Evolutionary conservation across 225 moss, liverwort and hornwort genomes (phyloP).

Genomic region (Physcomitrellopsis africana): DNA sequence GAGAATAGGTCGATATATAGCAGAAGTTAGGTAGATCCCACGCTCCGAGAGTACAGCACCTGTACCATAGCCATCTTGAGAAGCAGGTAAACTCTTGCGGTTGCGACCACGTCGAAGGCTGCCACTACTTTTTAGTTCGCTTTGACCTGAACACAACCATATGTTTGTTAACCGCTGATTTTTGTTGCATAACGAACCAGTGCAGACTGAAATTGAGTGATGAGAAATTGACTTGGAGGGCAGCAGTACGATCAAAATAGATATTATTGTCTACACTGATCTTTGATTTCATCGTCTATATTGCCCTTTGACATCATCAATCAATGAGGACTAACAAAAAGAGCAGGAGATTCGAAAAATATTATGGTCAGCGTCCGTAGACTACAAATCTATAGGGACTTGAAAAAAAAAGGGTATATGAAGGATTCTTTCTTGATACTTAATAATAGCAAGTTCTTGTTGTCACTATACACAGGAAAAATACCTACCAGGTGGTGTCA

Average conservation of each 20-base stretch:
- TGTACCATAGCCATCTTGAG: constrained; percentile 89
- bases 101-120: constrained; percentile 62
- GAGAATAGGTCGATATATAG: constrained; percentile 89
- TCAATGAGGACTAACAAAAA: not conserved
- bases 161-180: constrained; percentile 9
- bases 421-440: not conserved
- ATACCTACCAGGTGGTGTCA: constrained; percentile 64
- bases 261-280: not conserved
- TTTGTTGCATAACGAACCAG: constrained; percentile 10
- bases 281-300: not conserved
- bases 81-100: constrained; percentile 61
- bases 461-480: constrained; percentile 13
- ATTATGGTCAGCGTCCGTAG: not conserved
- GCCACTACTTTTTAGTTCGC: constrained; percentile 64
- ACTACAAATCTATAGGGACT: not conserved
- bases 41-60: constrained; percentile 81
- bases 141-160: constrained; percentile 48
- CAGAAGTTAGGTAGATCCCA: constrained; percentile 92
- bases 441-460: not conserved
- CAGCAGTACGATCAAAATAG: not conserved
- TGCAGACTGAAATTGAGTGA: not conserved
- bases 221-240: not conserved
- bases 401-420: not conserved
- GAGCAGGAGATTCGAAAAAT: not conserved
- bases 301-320: not conserved